Evolutionary conservation across 1,284 basidiomycete genomes (phyloP).

Genomic region (Moesziomyces parantarcticus): DNA sequence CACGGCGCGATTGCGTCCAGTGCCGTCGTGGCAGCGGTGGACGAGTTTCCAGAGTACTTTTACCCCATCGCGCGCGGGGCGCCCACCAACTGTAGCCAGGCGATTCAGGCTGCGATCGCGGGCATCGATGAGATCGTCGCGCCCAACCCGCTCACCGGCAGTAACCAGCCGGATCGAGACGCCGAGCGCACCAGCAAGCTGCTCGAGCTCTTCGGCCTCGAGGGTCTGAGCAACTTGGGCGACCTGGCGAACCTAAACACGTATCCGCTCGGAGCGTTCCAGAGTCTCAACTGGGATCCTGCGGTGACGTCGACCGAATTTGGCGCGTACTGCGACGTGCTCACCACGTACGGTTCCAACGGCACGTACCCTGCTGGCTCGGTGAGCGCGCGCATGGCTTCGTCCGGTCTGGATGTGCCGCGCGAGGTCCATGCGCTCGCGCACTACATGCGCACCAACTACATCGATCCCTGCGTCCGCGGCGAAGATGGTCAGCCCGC

Average conservation of each 20-base stretch:
- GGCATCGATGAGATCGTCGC: slow-evolving; percentile 59
- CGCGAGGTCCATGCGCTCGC: slow-evolving; percentile 46
- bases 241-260: slow-evolving; percentile 61
- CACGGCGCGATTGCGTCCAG: slow-evolving; percentile 87
- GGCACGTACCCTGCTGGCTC: slow-evolving; percentile 15
- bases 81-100: slow-evolving; percentile 77
- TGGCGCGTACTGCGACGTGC: slow-evolving; percentile 38
- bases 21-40: slow-evolving; percentile 63
- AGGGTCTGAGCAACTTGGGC: slow-evolving; percentile 41
- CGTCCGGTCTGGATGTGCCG: slow-evolving; percentile 17
- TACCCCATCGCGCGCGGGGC: slow-evolving; percentile 84
- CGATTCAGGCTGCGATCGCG: slow-evolving; percentile 73
- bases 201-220: slow-evolving; percentile 50
- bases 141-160: slow-evolving; percentile 54
- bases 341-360: slow-evolving; percentile 39
- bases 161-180: slow-evolving; percentile 46
- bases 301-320: slow-evolving; percentile 44
- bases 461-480: slow-evolving; percentile 43
- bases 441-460: slow-evolving; percentile 38
- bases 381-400: slow-evolving; percentile 7
- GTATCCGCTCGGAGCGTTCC: slow-evolving; percentile 57
- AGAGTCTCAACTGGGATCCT: slow-evolving; percentile 62
- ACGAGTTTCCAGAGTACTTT: slow-evolving; percentile 75
- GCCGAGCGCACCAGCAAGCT: slow-evolving; percentile 30
- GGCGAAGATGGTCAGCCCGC: slow-evolving; percentile 29